Conservation (phyloP, 108 stramenopile genomes). For the Chaetoceros tenuissimus region DNA sequence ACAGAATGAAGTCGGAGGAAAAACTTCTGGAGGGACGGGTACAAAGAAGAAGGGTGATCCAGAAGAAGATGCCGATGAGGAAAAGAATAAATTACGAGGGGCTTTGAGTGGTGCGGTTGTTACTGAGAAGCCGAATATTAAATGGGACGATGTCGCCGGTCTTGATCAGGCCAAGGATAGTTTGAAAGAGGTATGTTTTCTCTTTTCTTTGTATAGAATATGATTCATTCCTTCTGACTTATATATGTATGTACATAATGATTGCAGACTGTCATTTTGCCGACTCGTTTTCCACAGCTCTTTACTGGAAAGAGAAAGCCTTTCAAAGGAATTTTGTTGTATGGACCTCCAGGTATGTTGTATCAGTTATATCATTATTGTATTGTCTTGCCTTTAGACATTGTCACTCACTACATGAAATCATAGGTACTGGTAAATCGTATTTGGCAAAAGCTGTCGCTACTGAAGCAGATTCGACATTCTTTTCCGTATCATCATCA, state of each 20-base stretch:
- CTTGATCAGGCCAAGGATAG: constrained; percentile 91
- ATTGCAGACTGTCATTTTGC: constrained; percentile 86
- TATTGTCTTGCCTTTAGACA: neutral
- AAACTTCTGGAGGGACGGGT: constrained; percentile 38
- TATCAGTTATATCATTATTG: constrained; percentile 8
- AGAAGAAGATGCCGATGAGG: constrained; percentile 68
- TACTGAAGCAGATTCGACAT: constrained; percentile 96
- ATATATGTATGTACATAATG: neutral
- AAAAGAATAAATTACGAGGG: constrained; percentile 73
- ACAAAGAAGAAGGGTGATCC: constrained; percentile 31
- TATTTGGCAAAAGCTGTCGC: constrained; percentile 99
- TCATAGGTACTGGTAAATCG: constrained; percentile 67
- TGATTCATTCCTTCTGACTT: neutral
- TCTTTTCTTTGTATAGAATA: neutral
- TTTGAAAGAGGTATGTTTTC: constrained; percentile 78
- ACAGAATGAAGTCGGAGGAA: constrained; percentile 60
- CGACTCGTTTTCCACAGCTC: constrained; percentile 88
- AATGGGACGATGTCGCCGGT: constrained; percentile 99
- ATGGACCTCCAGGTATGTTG: constrained; percentile 87
- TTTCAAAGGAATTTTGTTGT: constrained; percentile 94
- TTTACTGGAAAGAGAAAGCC: constrained; percentile 90
- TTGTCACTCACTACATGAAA: neutral
- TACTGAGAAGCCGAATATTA: constrained; percentile 95
- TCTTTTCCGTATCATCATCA: constrained; percentile 94
- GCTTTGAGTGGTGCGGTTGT: constrained; percentile 76